Percentiles rank a stretch among this genome's conserved stretches.
Evolutionary conservation across 2,329 filamentous ascomycete species (phyloP).

Genomic region (Penicillium capsulatum): DNA sequence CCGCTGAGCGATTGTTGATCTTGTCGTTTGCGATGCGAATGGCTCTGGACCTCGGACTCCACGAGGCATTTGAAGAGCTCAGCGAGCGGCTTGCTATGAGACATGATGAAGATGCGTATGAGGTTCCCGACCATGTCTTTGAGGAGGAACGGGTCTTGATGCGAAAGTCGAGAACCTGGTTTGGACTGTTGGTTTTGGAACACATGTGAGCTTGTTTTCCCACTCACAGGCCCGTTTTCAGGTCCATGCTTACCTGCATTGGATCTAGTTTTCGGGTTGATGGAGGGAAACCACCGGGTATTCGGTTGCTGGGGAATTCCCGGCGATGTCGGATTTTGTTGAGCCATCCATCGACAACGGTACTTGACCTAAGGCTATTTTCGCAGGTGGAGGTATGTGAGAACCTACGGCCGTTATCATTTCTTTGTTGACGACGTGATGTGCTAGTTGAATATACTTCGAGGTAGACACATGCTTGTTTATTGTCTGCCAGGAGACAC

Average conservation of each 20-base stretch:
- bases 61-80: conserved; percentile 42
- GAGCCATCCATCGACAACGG: conserved; percentile 41
- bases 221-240: not conserved
- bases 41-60: conserved; percentile 48
- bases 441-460: conserved; percentile 42
- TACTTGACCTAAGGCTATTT: conserved; percentile 50
- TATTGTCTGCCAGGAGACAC: too few relatives aligned
- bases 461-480: conserved; percentile 23
- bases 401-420: not conserved
- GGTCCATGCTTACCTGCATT: not conserved
- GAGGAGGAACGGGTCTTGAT: conserved; percentile 33
- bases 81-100: conserved; percentile 28
- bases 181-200: conserved; percentile 51
- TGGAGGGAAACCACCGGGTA: conserved; percentile 44
- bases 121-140: conserved; percentile 12
- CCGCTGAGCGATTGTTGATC: conserved; percentile 50
- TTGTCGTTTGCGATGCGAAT: conserved; percentile 50
- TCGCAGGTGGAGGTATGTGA: conserved; percentile 47
- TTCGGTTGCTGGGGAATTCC: conserved; percentile 36
- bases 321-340: conserved; percentile 47
- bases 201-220: conserved; percentile 37
- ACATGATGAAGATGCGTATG: conserved; percentile 18
- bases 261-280: conserved; percentile 44
- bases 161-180: conserved; percentile 48
- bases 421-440: conserved; percentile 4